Base-by-base conservation (phyloP, 148 eudicot species). In the Chenopodium quinoa region DNA sequence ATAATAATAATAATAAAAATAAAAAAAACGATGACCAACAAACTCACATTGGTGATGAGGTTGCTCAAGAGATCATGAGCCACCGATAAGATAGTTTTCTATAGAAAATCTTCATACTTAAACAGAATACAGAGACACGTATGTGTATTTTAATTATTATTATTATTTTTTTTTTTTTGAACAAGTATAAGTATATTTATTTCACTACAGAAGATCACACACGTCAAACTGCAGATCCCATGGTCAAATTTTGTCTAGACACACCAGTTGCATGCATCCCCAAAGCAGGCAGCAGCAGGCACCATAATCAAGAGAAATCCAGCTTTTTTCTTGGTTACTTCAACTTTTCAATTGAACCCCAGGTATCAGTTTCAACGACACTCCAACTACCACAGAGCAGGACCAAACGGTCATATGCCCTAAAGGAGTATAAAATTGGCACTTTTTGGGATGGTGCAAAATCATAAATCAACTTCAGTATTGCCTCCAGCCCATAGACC, bases 221-320 rank as follows among this genome's bases (percentile, higher is more conserved):
- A 23, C 2, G 13, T 65, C 69, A 65, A 2, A 69, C 73, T 13
- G 40, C 71, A 68, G 19, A 69, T 31, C 73, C 22, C 47, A 69
- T 9, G 5, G 2, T 12, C 4, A 20, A 22, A 62, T 4, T 31
- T 4, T 31, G 23, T 7, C 73, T 69, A 9, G 22, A 69, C 11
- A 69, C 34, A 69, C 46, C 46, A 67, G 71, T 13, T 29, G 71
- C 71, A 67, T 67, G 19, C 71, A 32, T 69, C 47, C 46, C 73
- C 32, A 8, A 34, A 69, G 34, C 46, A 69, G 47, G 34, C 46
- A 69, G 47, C 73, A 14, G 47, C 23, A 67, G 71, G 7, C 71
- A 13, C 34, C 44, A 6, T 23, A 67, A 12, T 29, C 40, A 31
- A 67, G 13, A 27, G 11, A 27, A 10, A 67, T 67, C 14, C 71